Evolutionary conservation across 495 filamentous ascomycete species (phyloP).

Genomic region (Articulospora tetracladia): DNA sequence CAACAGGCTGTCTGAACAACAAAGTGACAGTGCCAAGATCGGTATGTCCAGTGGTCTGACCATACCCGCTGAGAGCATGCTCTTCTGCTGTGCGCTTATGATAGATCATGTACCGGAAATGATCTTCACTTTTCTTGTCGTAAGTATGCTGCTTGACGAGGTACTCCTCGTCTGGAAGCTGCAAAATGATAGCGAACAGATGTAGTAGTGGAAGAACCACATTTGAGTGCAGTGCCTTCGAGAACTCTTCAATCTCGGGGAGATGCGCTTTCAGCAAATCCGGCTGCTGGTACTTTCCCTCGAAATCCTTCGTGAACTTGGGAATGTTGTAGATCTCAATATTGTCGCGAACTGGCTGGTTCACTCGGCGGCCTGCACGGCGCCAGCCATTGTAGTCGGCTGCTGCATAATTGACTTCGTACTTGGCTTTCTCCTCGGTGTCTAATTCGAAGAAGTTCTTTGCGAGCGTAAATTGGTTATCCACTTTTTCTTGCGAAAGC

Average conservation of each 20-base stretch:
- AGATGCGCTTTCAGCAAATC: constrained; percentile 27
- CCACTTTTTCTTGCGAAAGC: constrained; percentile 54
- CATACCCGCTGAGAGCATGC: constrained; percentile 35
- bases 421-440: constrained; percentile 40
- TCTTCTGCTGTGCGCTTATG: constrained; percentile 39
- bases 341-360: constrained; percentile 48
- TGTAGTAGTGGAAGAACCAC: constrained; percentile 42
- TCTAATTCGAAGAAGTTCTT: constrained; percentile 52
- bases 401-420: constrained; percentile 37
- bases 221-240: constrained; percentile 37
- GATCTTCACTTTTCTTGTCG: constrained; percentile 40
- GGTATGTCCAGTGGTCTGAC: constrained; percentile 44
- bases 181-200: constrained; percentile 46
- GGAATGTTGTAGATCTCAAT: constrained; percentile 53
- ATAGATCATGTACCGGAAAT: constrained; percentile 56
- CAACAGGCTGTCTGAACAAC: constrained; percentile 52
- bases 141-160: constrained; percentile 49
- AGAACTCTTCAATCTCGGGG: constrained; percentile 44
- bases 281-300: constrained; percentile 39
- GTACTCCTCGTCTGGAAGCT: constrained; percentile 49
- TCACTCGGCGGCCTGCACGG: constrained; percentile 36
- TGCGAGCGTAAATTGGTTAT: constrained; percentile 55
- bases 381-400: constrained; percentile 45
- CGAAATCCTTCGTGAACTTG: constrained; percentile 46
- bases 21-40: constrained; percentile 53